Evolutionary conservation across 257 asterid species (phyloP).

Genomic region (Avicennia marina): DNA sequence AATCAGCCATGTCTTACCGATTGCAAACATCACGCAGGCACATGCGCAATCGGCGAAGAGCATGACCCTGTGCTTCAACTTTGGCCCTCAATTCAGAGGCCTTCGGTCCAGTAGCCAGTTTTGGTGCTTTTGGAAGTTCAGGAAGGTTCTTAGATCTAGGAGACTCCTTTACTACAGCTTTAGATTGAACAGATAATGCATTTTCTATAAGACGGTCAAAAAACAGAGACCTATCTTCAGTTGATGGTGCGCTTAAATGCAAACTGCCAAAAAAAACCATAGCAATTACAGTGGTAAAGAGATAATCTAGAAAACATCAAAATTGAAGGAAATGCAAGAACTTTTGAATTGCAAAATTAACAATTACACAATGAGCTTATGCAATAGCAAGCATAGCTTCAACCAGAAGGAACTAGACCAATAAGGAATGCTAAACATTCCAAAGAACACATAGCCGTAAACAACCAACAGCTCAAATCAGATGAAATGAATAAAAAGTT

Average conservation of each 20-base stretch:
- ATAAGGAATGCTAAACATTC: too few species aligned
- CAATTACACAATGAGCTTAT: too few species aligned
- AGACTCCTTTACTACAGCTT: conserved; percentile 36
- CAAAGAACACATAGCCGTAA: too few species aligned
- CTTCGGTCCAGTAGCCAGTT: conserved; percentile 78
- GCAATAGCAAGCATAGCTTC: too few species aligned
- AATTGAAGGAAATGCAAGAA: too few species aligned
- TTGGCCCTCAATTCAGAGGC: conserved; percentile 83
- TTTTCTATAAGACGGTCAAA: conserved; percentile 71
- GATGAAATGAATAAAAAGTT: too few species aligned
- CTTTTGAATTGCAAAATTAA: too few species aligned
- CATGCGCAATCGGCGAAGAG: conserved; percentile 97
- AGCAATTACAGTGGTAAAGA: conserved; percentile 8
- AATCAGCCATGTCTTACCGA: conserved; percentile 45
- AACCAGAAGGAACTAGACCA: too few species aligned
- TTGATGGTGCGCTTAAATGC: conserved; percentile 47
- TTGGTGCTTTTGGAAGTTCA: conserved; percentile 95
- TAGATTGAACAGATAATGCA: conserved; percentile 73
- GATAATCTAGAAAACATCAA: too few species aligned
- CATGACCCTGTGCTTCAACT: conserved; percentile 96
- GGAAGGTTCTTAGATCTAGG: conserved; percentile 44
- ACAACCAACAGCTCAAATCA: too few species aligned
- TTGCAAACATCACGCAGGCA: conserved; percentile 96
- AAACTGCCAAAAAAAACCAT: conserved; percentile 46
- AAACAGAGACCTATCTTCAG: conserved; percentile 71